Evolutionary conservation across 495 filamentous ascomycete species (phyloP), one percentile per base, ranked within the genome.

Genomic region (Staphylotrichum longicolle): DNA sequence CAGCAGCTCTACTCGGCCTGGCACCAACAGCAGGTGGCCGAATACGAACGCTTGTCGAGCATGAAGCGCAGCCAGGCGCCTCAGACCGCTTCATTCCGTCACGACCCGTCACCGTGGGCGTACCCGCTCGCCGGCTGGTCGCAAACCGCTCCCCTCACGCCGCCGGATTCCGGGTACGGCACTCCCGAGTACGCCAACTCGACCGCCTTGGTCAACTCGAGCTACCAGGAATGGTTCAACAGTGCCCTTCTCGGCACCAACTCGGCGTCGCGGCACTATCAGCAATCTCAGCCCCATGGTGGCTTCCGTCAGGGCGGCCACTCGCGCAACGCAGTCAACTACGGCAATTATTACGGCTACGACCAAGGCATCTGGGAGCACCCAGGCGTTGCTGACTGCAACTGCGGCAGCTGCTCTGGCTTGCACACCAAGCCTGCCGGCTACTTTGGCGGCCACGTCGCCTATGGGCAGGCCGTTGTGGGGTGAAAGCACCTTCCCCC

Each of bases 381-480:
- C 61, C 80, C 78, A 44, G 79, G 82, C 66, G 81, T 81, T 49
- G 80, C 81, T 35, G 89, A 86, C 20, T 94, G 89, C 70, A 80
- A 78, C 60, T 94, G 90, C 71, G 70, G 76, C 51, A 83, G 85
- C 57, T 93, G 90, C 72, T 74, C 77, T 15, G 68, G 69, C 33
- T 46, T 66, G 15, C 86, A 71, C 57, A 69, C 83, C 62, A 83
- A 86, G 59, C 71, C 85, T 35, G 82, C 85, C 41, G 74, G 82
- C 15, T 90, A 91, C 69, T 85, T 91, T 67, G 83, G 82, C 69
- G 76, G 80, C 51, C 80, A 80, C 52, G 76, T 77, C 49, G 77
- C 77, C 49, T 91, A 85, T 65, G 73, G 85, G 20, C 88, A 89
- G 72, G 78, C 89, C 30, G 85, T 88, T 30, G 82, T 82, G 63